phyloP scores from a whole-genome alignment of 805 yeast genomes.

The Nakazawaea peltata region DNA sequence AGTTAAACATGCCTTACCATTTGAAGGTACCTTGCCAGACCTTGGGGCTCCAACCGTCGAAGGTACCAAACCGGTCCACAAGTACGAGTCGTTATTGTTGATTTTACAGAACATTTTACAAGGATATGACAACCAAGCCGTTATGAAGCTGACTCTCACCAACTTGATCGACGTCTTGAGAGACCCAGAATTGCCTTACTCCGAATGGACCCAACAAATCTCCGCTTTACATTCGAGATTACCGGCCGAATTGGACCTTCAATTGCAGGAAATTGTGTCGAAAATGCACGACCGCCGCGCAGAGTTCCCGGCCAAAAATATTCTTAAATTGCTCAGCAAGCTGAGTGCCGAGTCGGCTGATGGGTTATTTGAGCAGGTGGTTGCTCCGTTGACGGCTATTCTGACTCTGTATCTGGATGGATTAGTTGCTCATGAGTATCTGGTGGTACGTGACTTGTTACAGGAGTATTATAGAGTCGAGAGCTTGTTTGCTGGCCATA shows the following conservation, averaged over 20 bases:
- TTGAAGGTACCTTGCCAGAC: conserved; percentile 87
- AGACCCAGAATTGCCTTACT: conserved; percentile 79
- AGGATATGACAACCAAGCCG: conserved; percentile 94
- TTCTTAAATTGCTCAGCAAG: conserved; percentile 64
- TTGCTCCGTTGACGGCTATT: conserved; percentile 68
- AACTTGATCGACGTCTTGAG: conserved; percentile 65
- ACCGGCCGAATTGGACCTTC: conserved; percentile 67
- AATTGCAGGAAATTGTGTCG: conserved; percentile 56
- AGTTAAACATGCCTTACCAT: conserved; percentile 94
- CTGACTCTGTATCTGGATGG: conserved; percentile 70
- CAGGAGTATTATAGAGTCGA: conserved; percentile 74
- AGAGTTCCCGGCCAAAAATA: conserved; percentile 90
- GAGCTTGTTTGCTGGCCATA: conserved; percentile 65
- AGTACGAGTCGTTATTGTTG: conserved; percentile 47
- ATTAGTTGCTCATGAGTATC: conserved; percentile 74
- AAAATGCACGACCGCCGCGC: conserved; percentile 59
- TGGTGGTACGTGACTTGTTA: conserved; percentile 61
- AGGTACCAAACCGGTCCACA: conserved; percentile 81
- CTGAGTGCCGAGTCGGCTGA: conserved; percentile 43
- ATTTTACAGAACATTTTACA: conserved; percentile 72
- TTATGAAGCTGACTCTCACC: conserved; percentile 77
- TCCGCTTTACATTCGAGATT: conserved; percentile 91
- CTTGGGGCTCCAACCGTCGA: conserved; percentile 74
- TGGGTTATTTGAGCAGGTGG: conserved; percentile 42
- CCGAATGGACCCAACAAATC: conserved; percentile 80